phyloP scores from a whole-genome alignment of 2,329 filamentous ascomycete species.

The Daldinia sp. region DNA sequence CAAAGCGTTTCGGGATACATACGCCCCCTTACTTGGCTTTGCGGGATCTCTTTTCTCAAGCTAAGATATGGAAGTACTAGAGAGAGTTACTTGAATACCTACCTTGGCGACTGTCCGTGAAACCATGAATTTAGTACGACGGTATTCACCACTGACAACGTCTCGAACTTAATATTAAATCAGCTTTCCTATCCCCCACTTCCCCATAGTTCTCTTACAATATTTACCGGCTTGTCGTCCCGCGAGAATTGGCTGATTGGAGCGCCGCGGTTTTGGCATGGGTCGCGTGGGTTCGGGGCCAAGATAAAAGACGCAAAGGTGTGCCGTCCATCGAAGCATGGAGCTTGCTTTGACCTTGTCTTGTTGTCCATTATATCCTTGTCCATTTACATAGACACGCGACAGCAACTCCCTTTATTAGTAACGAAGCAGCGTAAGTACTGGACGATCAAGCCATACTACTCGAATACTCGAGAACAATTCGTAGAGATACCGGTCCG shows the following conservation, averaged over 20 bases:
- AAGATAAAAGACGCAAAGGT: constrained; percentile 14
- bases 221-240: constrained; percentile 5
- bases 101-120: neutral
- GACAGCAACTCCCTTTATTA: constrained; percentile 5
- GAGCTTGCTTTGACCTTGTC: constrained; percentile 1
- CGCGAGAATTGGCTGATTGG: constrained; percentile 20
- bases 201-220: neutral
- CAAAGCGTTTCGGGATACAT: constrained; percentile 2
- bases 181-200: neutral
- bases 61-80: too few species aligned
- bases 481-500: neutral
- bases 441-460: neutral
- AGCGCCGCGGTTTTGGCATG: constrained; percentile 1
- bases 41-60: neutral
- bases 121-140: too few species aligned
- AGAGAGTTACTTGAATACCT: too few species aligned
- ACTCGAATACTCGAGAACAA: neutral
- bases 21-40: neutral
- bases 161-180: neutral
- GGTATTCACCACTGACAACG: neutral
- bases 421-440: neutral
- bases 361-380: neutral
- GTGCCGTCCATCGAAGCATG: constrained; percentile 8
- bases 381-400: neutral
- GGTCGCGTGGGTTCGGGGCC: neutral